Conservation (phyloP, 345 rosid species). For the Pelargonium nanum region DNA sequence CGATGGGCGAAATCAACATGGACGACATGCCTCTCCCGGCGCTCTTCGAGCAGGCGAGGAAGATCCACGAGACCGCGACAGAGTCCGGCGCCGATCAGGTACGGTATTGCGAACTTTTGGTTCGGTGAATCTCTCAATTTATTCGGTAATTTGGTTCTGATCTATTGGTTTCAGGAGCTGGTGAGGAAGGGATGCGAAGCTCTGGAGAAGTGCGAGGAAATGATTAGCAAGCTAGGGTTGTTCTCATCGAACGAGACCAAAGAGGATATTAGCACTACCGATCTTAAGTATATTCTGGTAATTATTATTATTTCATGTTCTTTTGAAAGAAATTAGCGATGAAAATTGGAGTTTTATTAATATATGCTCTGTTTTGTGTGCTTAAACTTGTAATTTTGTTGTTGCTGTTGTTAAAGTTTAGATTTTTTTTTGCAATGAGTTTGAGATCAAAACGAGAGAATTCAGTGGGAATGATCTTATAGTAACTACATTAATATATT, state of each 20-base stretch:
- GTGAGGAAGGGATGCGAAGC: conserved; percentile 60
- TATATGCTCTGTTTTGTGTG: too few species aligned
- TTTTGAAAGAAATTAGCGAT: background rate
- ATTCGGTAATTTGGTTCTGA: background rate
- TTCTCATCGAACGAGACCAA: conserved; percentile 85
- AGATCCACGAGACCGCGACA: conserved; percentile 49
- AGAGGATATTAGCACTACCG: conserved; percentile 72
- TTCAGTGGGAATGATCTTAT: too few species aligned
- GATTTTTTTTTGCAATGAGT: background rate
- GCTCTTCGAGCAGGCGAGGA: conserved; percentile 68
- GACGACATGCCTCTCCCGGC: conserved; percentile 61
- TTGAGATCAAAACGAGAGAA: background rate
- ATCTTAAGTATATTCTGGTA: conserved; percentile 87
- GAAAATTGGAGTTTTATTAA: too few species aligned
- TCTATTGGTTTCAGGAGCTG: conserved; percentile 31
- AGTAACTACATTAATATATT: background rate
- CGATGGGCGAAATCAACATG: conserved; percentile 36
- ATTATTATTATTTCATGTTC: background rate
- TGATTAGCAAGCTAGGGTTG: conserved; percentile 66
- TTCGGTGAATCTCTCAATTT: conserved; percentile 4
- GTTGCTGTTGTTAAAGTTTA: too few species aligned
- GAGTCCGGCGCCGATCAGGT: conserved; percentile 68
- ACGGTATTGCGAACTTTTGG: background rate
- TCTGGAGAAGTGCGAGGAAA: conserved; percentile 73
- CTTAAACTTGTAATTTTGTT: too few species aligned